phyloP scores from a whole-genome alignment of 1,284 basidiomycete genomes.

The Phellopilus nigrolimitatus region DNA sequence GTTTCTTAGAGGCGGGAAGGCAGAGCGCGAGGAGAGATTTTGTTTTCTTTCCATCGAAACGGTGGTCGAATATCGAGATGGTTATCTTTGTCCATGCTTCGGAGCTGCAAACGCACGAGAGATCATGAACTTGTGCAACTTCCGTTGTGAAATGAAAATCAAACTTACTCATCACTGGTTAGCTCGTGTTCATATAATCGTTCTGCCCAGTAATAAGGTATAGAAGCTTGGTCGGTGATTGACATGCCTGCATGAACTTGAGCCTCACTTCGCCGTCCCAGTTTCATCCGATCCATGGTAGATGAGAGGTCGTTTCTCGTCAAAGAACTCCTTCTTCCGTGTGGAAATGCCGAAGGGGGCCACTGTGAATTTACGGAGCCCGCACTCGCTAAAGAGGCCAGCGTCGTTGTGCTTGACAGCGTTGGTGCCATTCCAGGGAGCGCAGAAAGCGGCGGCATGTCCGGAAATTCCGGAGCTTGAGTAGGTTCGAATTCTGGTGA shows the following conservation, averaged over 20 bases:
- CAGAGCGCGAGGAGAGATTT: slow-evolving; percentile 56
- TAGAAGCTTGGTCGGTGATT: slow-evolving; percentile 56
- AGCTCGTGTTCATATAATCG: slow-evolving; percentile 50
- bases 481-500: slow-evolving; percentile 19
- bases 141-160: slow-evolving; percentile 20
- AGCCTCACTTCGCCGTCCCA: slow-evolving; percentile 36
- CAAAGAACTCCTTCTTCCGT: slow-evolving; percentile 37
- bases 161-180: slow-evolving; percentile 46
- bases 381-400: slow-evolving; percentile 45
- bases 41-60: slow-evolving; percentile 50
- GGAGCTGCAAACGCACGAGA: slow-evolving; percentile 30
- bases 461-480: slow-evolving; percentile 21
- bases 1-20: slow-evolving; percentile 40
- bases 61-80: slow-evolving; percentile 58
- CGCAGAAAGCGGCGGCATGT: slow-evolving; percentile 24
- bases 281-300: slow-evolving; percentile 60
- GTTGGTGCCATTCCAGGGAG: slow-evolving; percentile 27
- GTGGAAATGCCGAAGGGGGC: slow-evolving; percentile 25
- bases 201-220: slow-evolving; percentile 65
- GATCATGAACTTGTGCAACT: neutral
- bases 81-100: slow-evolving; percentile 43
- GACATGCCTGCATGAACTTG: slow-evolving; percentile 37
- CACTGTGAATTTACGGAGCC: slow-evolving; percentile 26
- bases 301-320: slow-evolving; percentile 54
- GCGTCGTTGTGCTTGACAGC: slow-evolving; percentile 43